phyloP scores from a whole-genome alignment of 805 yeast genomes.

The Candida gorgasii region DNA sequence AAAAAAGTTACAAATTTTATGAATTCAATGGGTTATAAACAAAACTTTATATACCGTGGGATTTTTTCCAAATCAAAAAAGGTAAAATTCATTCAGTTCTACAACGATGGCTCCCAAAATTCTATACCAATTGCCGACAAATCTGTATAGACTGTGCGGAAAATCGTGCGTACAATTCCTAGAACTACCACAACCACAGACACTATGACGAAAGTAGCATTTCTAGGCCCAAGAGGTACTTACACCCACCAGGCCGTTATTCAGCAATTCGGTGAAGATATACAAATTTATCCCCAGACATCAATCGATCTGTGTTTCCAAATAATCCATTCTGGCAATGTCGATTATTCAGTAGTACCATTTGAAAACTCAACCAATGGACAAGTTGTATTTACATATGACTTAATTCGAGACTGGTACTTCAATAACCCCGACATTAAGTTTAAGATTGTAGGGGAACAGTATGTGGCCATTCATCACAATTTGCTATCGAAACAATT shows the following conservation, averaged over 20 bases:
- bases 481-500: slow-evolving; percentile 56
- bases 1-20: too few species aligned
- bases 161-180: too few species aligned
- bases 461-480: slow-evolving; percentile 81
- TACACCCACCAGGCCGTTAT: slow-evolving; percentile 78
- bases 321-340: slow-evolving; percentile 41
- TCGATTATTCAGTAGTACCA: slow-evolving; percentile 81
- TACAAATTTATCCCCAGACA: slow-evolving; percentile 35
- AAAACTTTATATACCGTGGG: too few species aligned
- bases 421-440: slow-evolving; percentile 16
- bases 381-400: slow-evolving; percentile 83
- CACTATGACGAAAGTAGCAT: slow-evolving; percentile 55
- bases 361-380: slow-evolving; percentile 96
- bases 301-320: slow-evolving; percentile 65
- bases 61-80: too few species aligned
- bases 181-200: background rate
- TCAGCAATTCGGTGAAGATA: slow-evolving; percentile 51
- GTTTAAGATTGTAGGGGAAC: slow-evolving; percentile 69
- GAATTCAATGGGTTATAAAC: too few species aligned
- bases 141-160: too few species aligned
- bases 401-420: slow-evolving; percentile 71
- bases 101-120: too few species aligned
- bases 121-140: too few species aligned
- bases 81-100: too few species aligned
- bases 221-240: slow-evolving; percentile 88